Conservation (phyloP, 805 yeast species). For the Hanseniaspora meyeri region DNA sequence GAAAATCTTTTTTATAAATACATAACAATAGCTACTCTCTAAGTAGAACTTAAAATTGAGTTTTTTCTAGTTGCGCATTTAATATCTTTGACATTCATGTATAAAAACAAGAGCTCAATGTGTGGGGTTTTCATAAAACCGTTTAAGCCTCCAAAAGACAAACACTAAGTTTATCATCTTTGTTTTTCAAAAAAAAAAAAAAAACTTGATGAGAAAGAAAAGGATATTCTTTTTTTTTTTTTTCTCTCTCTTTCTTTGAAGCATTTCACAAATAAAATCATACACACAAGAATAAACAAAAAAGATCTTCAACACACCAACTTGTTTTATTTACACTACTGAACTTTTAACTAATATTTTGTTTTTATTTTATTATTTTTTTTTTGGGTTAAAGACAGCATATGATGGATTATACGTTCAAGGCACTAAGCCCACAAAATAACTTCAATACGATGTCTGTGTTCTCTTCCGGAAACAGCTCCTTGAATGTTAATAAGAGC, state of each 20-base stretch:
- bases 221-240: background rate
- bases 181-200: too few species aligned
- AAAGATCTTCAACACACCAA: too few species aligned
- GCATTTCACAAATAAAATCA: background rate
- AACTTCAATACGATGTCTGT: background rate
- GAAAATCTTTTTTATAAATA: background rate
- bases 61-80: too few species aligned
- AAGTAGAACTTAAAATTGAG: background rate
- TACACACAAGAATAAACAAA: background rate
- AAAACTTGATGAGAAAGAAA: background rate
- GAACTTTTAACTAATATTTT: too few species aligned
- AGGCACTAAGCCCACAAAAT: background rate
- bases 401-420: background rate
- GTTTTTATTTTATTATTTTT: background rate
- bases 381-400: background rate
- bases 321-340: too few species aligned
- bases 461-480: background rate
- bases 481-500: background rate
- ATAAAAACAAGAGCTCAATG: background rate
- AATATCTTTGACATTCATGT: too few species aligned
- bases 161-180: too few species aligned
- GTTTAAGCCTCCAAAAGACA: too few species aligned
- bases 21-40: background rate
- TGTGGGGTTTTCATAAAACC: background rate
- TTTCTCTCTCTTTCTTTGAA: background rate